Conservation (phyloP, 2,329 filamentous ascomycete species). For the Acrodontium crateriforme region DNA sequence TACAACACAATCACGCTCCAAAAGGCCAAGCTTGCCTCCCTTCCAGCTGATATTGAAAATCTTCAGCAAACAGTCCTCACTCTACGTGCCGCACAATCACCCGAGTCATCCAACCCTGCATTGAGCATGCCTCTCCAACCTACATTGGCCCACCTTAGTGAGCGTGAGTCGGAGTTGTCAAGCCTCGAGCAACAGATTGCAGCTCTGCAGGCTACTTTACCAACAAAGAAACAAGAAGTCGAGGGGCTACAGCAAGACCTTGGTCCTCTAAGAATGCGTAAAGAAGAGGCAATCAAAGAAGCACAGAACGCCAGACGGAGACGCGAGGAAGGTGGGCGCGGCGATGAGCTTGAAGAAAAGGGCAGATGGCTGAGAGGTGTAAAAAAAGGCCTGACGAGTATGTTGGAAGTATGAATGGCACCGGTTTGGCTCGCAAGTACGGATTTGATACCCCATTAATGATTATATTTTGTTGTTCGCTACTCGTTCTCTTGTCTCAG, state of each 20-base stretch:
- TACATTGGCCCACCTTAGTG: conserved; percentile 26
- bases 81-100: conserved; percentile 27
- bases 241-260: conserved; percentile 56
- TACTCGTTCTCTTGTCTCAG: too few species aligned
- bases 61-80: conserved; percentile 36
- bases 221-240: conserved; percentile 52
- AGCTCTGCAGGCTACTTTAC: conserved; percentile 45
- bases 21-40: conserved; percentile 34
- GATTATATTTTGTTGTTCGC: too few species aligned
- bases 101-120: conserved; percentile 21
- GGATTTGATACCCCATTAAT: too few species aligned
- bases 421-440: too few species aligned
- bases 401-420: conserved; percentile 42
- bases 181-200: conserved; percentile 30
- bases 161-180: conserved; percentile 28
- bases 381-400: conserved; percentile 48
- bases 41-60: conserved; percentile 39
- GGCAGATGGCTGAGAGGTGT: conserved; percentile 61
- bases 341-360: conserved; percentile 61
- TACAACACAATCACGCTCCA: conserved; percentile 42
- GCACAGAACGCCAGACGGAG: conserved; percentile 58
- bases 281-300: conserved; percentile 49
- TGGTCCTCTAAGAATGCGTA: conserved; percentile 52
- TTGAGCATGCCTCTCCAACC: conserved; percentile 31
- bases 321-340: conserved; percentile 50